Percentiles rank a stretch among this genome's conserved stretches.
phyloP scores from a whole-genome alignment of 192 early-diverging fungal species.

The Coemansia sp. region DNA sequence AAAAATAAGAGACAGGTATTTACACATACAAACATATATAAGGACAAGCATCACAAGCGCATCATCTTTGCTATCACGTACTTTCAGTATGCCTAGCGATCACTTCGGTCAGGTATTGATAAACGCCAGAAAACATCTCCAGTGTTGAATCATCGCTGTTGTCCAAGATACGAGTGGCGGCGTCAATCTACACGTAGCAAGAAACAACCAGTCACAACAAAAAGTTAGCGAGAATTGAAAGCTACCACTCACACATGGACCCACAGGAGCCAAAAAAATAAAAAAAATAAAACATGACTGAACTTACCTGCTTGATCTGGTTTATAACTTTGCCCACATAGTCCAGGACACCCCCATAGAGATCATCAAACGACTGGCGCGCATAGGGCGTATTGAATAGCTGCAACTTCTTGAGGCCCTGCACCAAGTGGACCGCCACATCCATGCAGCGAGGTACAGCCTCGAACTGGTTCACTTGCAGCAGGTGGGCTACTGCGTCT shows the following conservation, averaged over 20 bases:
- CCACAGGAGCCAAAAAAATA: neutral
- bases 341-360: conserved; percentile 34
- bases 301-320: conserved; percentile 27
- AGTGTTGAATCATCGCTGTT: conserved; percentile 23
- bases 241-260: neutral
- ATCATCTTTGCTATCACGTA: conserved; percentile 30
- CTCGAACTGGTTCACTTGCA: conserved; percentile 15
- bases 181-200: conserved; percentile 29
- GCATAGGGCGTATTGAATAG: conserved; percentile 21
- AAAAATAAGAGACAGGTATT: neutral
- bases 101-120: conserved; percentile 49
- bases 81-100: conserved; percentile 52
- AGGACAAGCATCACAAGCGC: neutral
- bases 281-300: neutral
- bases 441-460: conserved; percentile 30
- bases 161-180: neutral
- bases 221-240: neutral
- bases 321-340: conserved; percentile 39
- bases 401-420: conserved; percentile 40
- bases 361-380: conserved; percentile 22
- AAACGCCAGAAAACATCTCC: conserved; percentile 38
- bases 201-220: neutral
- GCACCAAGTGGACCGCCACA: conserved; percentile 38
- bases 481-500: conserved; percentile 8
- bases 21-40: neutral